Base-by-base conservation (phyloP, 2,329 filamentous ascomycete species). In the Neurospora crassa region DNA sequence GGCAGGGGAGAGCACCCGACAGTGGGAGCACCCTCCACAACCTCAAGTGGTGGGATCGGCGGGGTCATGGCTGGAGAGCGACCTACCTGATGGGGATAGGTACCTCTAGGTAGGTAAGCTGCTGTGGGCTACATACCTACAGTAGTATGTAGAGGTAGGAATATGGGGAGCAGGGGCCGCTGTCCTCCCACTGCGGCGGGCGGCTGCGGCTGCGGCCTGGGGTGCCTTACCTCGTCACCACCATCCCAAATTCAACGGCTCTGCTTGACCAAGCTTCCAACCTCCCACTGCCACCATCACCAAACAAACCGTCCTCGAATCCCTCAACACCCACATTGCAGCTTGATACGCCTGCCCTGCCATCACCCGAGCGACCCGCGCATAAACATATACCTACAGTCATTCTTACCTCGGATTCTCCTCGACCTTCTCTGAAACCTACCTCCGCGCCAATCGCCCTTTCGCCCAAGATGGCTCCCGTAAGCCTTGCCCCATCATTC, bases 381-480 rank as follows among this genome's bases (percentile, higher is more conserved):
- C 24, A 45, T 67, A 71, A 68, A 40, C 68, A 11, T 71, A 71
- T 71, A 29, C 72, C 74, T 40, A 47, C 71, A 40, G 71, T 75
- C 43, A 67, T 73, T 59, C 67, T 75, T 70, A 68, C 80, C 76
- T 77, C 73, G 74, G 75, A 76, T 67, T 75, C 79, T 74, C 77
- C 79, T 73, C 78, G 77, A 70, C 71, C 78, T 70, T 75, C 75
- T 53, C 59, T 74, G 59, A 75, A 76, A 69, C 75, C 75, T 73
- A 75, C 70, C 59, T 70, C 71, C 53, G 53, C 71, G 72, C 71
- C 76, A 75, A 74, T 75, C 74, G 67, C 74, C 63, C 68, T 68
- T 69, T 71, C 74, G 78, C 78, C 79, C 82, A 85, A 81, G 76
- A 88, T 88, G 86, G 83, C 86, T 82, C 82, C 86, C 78, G 86